phyloP scores from a whole-genome alignment of 352 stramenopile species.

The Halophytophthora polymorphica region DNA sequence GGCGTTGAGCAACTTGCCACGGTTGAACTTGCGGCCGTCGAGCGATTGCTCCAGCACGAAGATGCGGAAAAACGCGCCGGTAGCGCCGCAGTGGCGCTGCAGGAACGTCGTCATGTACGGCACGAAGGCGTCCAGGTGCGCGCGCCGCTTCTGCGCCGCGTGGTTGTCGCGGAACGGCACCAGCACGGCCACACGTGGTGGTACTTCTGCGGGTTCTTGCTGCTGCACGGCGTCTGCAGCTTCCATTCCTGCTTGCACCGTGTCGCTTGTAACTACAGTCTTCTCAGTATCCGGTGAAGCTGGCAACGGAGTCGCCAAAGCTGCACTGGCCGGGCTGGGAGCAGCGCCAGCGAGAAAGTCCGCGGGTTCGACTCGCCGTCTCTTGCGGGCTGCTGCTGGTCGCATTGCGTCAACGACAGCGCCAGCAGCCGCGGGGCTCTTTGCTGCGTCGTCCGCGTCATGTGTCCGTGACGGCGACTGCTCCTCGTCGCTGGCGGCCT shows the following conservation, averaged over 20 bases:
- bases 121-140: conserved; percentile 89
- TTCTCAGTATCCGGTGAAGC: not conserved
- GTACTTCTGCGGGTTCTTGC: conserved; percentile 19
- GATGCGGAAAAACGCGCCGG: conserved; percentile 77
- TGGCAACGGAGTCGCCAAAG: too few species aligned
- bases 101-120: conserved; percentile 92
- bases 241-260: not conserved
- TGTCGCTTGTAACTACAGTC: not conserved
- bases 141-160: conserved; percentile 78
- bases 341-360: too few species aligned
- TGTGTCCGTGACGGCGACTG: not conserved
- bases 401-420: too few species aligned
- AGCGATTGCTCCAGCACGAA: conserved; percentile 95
- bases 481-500: not conserved
- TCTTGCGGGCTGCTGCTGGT: too few species aligned
- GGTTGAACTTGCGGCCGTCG: conserved; percentile 95
- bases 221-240: not conserved
- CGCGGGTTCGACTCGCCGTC: too few species aligned
- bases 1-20: conserved; percentile 96
- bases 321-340: too few species aligned
- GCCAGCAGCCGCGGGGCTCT: too few species aligned
- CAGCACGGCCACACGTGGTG: conserved; percentile 74
- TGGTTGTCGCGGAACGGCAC: conserved; percentile 94
- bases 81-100: conserved; percentile 19
- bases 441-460: not conserved